Percentiles rank a stretch among this genome's conserved stretches.
phyloP scores from a whole-genome alignment of 2,329 filamentous ascomycete species.

The Penicillium decumbens region DNA sequence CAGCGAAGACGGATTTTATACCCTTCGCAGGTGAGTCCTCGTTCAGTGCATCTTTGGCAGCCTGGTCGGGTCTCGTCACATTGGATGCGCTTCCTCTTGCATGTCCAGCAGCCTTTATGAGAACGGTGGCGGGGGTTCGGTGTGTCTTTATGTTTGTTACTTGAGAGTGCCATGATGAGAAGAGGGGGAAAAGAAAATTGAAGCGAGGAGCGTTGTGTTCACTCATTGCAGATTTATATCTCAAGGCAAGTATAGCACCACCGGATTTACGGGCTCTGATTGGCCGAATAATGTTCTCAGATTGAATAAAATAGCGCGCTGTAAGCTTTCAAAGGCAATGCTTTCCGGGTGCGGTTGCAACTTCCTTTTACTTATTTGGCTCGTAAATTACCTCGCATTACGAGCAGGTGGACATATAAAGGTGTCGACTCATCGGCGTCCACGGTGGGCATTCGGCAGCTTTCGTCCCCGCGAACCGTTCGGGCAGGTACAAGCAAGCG shows the following conservation, averaged over 20 bases:
- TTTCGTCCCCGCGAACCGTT: too few species aligned
- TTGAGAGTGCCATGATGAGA: conserved; percentile 8
- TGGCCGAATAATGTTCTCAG: conserved; percentile 23
- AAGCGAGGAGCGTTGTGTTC: conserved; percentile 1
- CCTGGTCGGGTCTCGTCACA: conserved; percentile 20
- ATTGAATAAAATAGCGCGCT: conserved; percentile 15
- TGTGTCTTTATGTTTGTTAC: conserved; percentile 12
- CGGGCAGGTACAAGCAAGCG: too few species aligned
- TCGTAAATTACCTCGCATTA: conserved; percentile 16
- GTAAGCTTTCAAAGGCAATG: conserved; percentile 16
- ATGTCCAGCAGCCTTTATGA: conserved; percentile 25
- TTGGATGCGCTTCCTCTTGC: conserved; percentile 22
- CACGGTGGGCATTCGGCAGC: too few species aligned
- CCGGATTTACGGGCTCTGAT: conserved; percentile 10
- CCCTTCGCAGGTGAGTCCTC: conserved; percentile 18
- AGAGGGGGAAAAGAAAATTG: neutral
- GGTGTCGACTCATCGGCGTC: neutral
- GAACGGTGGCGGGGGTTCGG: conserved; percentile 15
- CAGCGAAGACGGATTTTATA: conserved; percentile 23
- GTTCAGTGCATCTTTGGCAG: conserved; percentile 14
- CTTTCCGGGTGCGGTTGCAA: conserved; percentile 5
- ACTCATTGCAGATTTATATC: conserved; percentile 15
- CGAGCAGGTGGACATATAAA: neutral
- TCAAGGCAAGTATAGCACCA: conserved; percentile 2
- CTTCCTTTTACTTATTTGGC: conserved; percentile 6